These are phyloP conservation scores for Myxozyma monticola DNA, from an alignment of 805 yeast species.

Conservation along the genomic window DNA sequence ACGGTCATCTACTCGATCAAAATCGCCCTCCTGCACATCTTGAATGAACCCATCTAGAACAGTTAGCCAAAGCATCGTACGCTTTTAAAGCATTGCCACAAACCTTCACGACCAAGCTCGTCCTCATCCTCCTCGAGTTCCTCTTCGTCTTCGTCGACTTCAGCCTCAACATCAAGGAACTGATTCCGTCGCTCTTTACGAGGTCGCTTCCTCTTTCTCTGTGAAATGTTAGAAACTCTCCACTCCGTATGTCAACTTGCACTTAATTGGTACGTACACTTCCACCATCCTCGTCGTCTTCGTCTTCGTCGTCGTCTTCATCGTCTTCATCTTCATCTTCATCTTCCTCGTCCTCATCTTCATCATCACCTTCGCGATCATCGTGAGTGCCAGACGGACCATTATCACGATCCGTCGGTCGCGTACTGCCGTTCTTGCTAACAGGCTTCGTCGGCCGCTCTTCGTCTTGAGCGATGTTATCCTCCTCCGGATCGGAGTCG, in stretches of 20 bases:
- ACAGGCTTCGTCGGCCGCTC: constrained; percentile 1
- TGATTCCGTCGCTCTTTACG: constrained; percentile 62
- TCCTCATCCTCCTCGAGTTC: constrained; percentile 93
- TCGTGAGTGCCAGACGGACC: constrained; percentile 21
- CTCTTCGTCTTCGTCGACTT: constrained; percentile 96
- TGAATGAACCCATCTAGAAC: constrained; percentile 52
- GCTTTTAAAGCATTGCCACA: background rate
- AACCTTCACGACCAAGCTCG: constrained; percentile 77
- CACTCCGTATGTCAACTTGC: background rate
- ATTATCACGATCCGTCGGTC: constrained; percentile 21
- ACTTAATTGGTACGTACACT: constrained; percentile 2
- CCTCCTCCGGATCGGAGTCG: constrained; percentile 29
- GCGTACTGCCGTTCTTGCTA: constrained; percentile 1
- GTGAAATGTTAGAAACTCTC: background rate
- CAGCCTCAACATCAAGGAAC: constrained; percentile 98
- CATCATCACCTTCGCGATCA: constrained; percentile 18
- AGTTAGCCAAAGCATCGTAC: no score
- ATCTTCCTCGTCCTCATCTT: constrained; percentile 61
- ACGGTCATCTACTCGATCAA: constrained; percentile 60
- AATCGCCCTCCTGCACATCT: constrained; percentile 59
- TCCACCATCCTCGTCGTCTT: constrained; percentile 89
- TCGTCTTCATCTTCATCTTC: constrained; percentile 99
- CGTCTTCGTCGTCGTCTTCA: constrained; percentile 93
- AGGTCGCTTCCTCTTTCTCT: constrained; percentile 39
- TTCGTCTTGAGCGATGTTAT: constrained; percentile 1